phyloP scores from a whole-genome alignment of 257 asterid species.

The Nicotiana tabacum region DNA sequence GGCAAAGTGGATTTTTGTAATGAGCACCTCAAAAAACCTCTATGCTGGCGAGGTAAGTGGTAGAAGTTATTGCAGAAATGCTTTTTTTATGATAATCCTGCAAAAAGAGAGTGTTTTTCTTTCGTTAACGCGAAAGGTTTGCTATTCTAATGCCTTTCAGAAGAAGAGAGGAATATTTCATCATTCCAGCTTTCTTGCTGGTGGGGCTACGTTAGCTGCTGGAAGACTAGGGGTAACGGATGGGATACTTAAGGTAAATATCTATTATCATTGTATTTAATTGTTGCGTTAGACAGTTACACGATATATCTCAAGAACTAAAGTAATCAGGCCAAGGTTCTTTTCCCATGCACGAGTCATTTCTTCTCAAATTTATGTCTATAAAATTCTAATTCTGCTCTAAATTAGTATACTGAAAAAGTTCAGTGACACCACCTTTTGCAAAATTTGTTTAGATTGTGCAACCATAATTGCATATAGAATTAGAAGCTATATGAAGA shows the following conservation, averaged over 20 bases:
- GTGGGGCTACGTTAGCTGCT: conserved; percentile 92
- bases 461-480: not conserved
- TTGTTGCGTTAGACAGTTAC: no score
- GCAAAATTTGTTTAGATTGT: not conserved
- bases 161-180: conserved; percentile 86
- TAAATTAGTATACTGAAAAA: not conserved
- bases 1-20: conserved; percentile 85
- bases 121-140: not conserved
- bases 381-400: not conserved
- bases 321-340: no score
- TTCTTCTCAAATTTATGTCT: not conserved
- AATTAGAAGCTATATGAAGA: not conserved
- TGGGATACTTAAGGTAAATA: conserved; percentile 70
- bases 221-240: conserved; percentile 73
- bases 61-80: not conserved
- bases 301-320: no score
- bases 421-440: not conserved
- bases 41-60: conserved; percentile 69
- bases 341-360: not conserved
- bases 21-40: conserved; percentile 85
- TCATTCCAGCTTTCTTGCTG: conserved; percentile 98
- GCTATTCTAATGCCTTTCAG: conserved; percentile 34
- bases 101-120: not conserved
- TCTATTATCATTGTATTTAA: not conserved
- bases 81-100: conserved; percentile 11